phyloP scores from a whole-genome alignment of 2,329 filamentous ascomycete genomes.

The Epicoccum nigrum region DNA sequence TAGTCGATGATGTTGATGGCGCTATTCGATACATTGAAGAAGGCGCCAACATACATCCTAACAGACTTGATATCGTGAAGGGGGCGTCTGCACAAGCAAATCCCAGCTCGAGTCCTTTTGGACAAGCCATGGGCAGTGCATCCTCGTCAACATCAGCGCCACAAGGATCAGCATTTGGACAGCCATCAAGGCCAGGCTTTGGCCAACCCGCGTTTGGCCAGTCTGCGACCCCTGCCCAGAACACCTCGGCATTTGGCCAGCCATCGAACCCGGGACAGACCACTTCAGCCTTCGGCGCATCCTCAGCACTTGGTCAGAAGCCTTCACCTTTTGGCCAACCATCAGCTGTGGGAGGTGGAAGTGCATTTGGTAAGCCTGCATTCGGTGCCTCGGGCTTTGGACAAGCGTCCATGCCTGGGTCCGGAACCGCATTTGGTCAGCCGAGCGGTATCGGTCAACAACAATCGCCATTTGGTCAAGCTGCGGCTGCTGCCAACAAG shows the following conservation, averaged over 20 bases:
- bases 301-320: conserved; percentile 37
- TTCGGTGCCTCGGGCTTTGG: conserved; percentile 44
- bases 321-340: conserved; percentile 51
- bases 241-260: conserved; percentile 49
- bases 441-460: conserved; percentile 10
- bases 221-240: conserved; percentile 44
- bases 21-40: conserved; percentile 57
- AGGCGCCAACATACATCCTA: conserved; percentile 43
- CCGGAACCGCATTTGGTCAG: conserved; percentile 31
- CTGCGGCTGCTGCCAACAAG: conserved; percentile 28
- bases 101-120: conserved; percentile 33
- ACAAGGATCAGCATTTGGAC: conserved; percentile 47
- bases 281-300: conserved; percentile 49
- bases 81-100: conserved; percentile 24
- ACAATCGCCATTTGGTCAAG: conserved; percentile 48
- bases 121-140: no score
- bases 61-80: conserved; percentile 41
- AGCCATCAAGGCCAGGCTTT: conserved; percentile 43
- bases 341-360: conserved; percentile 31
- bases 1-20: conserved; percentile 70
- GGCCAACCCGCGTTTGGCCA: conserved; percentile 48
- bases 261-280: conserved; percentile 39
- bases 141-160: conserved; percentile 24
- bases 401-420: conserved; percentile 43
- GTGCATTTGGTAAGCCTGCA: conserved; percentile 49